These are phyloP conservation scores for Cyclotella sp. DNA, from an alignment of 108 stramenopile species.

Conservation along the genomic window DNA sequence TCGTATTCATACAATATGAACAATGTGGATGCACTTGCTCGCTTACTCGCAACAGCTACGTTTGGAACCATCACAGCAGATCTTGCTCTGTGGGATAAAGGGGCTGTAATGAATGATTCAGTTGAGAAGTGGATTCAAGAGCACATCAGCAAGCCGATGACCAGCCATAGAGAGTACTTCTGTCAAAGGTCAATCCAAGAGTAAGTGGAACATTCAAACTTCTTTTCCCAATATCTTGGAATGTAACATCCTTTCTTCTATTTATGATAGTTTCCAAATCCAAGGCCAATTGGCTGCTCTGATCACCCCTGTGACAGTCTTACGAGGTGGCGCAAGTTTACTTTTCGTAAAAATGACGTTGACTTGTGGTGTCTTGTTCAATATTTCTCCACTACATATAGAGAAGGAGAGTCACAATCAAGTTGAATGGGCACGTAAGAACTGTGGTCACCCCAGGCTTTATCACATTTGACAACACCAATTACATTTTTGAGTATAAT, in stretches of 20 bases:
- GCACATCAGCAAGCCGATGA: slow-evolving; percentile 32
- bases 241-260: not conserved
- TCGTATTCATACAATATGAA: slow-evolving; percentile 37
- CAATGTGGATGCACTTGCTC: slow-evolving; percentile 29
- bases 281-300: slow-evolving; percentile 34
- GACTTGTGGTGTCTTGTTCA: slow-evolving; percentile 34
- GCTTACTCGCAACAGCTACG: slow-evolving; percentile 44
- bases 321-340: slow-evolving; percentile 39
- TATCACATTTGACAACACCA: slow-evolving; percentile 6
- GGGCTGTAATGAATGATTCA: slow-evolving; percentile 25
- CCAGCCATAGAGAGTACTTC: slow-evolving; percentile 37
- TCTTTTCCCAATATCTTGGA: not conserved
- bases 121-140: slow-evolving; percentile 39
- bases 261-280: slow-evolving; percentile 33
- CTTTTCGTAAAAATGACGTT: slow-evolving; percentile 38
- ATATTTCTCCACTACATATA: slow-evolving; percentile 14
- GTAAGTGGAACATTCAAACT: slow-evolving; percentile 10
- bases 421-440: slow-evolving; percentile 49
- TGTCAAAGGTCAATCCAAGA: slow-evolving; percentile 46
- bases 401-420: slow-evolving; percentile 38
- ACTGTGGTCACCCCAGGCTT: slow-evolving; percentile 25
- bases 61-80: slow-evolving; percentile 44
- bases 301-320: slow-evolving; percentile 38
- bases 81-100: slow-evolving; percentile 36
- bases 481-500: slow-evolving; percentile 42